Evolutionary conservation across 2,329 filamentous ascomycete genomes (phyloP), one percentile per base, ranked within the genome.

Genomic region (Alternaria alternata): DNA sequence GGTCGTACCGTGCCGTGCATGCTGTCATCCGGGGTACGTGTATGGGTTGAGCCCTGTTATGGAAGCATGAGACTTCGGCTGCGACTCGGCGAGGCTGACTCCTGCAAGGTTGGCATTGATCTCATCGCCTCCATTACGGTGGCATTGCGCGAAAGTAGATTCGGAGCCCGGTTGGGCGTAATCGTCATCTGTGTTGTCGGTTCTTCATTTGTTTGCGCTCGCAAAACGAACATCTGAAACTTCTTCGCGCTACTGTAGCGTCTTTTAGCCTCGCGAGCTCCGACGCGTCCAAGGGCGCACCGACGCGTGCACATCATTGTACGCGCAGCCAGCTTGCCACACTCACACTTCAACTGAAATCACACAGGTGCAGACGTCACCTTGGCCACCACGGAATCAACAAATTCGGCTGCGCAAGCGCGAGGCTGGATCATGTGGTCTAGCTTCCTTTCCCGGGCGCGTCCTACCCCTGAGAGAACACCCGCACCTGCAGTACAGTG

Each of bases 381-480:
- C 30, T 43, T 49, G 44, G 28, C 43, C 53, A 48, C 26, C 39
- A 30, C 53, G 26, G 46, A 11, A 56, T 8, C 44, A 32, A 22
- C 39, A 18, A 18, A 30, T 42, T 47, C 12, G 30, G 42, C 41
- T 49, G 30, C 20, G 30, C 26, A 41, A n/a, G 38, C 11, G n/a
- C 14, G 38, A 60, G 53, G 41, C 47, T 41, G 41, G 34, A 42
- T 51, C n/a, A 41, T 51, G 46, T 60, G 53, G 57, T 57, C 48
- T 24, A 60, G 57, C 26, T 60, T 60, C 34, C 57, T 57, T 30
- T 49, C 54, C 49, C 52, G 52, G 24, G 57, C 49, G 26, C 55
- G 55, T 30, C 24, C 55, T 56, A 54, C 52, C 57, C 57, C 57
- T 59, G 57, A 58, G 49, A 58, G 49, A 36, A 48, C 51, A 59